Evolutionary conservation across 129 eudicot genomes (phyloP).

Genomic region (Helianthus annuus): HanXRQr2.0-SUNRISE NC_035440.2:24166959-24167458

Average conservation of each 20-base stretch:
- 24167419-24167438: background rate
- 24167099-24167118: slow-evolving; percentile 16
- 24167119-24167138: slow-evolving; percentile 7
- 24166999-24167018: slow-evolving; percentile 29
- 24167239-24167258: slow-evolving; percentile 23
- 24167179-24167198: slow-evolving; percentile 30
- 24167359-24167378: slow-evolving; percentile 14
- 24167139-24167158: slow-evolving; percentile 16
- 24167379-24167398: background rate
- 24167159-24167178: slow-evolving; percentile 25
- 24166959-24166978: slow-evolving; percentile 60
- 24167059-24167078: slow-evolving; percentile 9
- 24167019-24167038: slow-evolving; percentile 61
- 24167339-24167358: slow-evolving; percentile 2
- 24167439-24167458: background rate
- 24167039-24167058: background rate
- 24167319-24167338: slow-evolving; percentile 14
- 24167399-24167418: background rate
- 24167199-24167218: slow-evolving; percentile 36
- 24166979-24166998: slow-evolving; percentile 53
- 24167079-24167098: slow-evolving; percentile 27
- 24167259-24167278: background rate
- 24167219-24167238: slow-evolving; percentile 16
- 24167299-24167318: slow-evolving; percentile 29
- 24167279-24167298: slow-evolving; percentile 27